Evolutionary conservation across 805 yeast genomes (phyloP), one percentile per base, ranked within the genome.

Genomic region (Grigorovia jiainica): DNA sequence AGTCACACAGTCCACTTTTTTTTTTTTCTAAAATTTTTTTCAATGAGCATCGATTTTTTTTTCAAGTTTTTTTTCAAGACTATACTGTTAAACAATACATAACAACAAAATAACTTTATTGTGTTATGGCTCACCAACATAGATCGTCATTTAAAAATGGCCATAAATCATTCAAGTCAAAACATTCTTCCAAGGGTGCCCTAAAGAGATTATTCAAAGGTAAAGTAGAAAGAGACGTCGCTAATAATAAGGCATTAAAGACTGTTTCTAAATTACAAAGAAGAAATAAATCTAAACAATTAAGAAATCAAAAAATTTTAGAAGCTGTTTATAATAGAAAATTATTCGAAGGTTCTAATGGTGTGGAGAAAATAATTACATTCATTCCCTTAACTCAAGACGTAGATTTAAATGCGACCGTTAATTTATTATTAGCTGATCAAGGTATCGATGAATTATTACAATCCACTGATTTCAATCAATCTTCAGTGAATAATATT

Each of bases 101-200:
- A 6, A n/a, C n/a, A n/a, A n/a, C n/a, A n/a, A n/a, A n/a, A n/a
- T n/a, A n/a, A n/a, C n/a, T n/a, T n/a, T 27, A 27, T 13, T 13
- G n/a, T 13, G 31, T 27, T n/a, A 78, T 79, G 82, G 85, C 82
- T 36, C 83, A 81, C 61, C 76, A 87, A 7, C 97, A 92, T 60
- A 75, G 97, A 59, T 72, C 90, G 10, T 78, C 95, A 3, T 66
- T 85, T 36, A 90, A 87, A 63, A 80, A 79, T 57, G 79, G 79
- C 38, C 95, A 90, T 55, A 92, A 92, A 66, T 74, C 89, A 8
- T 94, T 87, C 72, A 94, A 92, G 60, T 76, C 95, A 2, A 83
- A 80, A 58, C 98, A 92, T 68, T 76, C 95, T 17, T 76, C 95
- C 11, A 92, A 92, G 58, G 83, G 95, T 46, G 76, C 87, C 29